Conservation (phyloP, 2,329 filamentous ascomycete species). For the Botrytis elliptica region DNA sequence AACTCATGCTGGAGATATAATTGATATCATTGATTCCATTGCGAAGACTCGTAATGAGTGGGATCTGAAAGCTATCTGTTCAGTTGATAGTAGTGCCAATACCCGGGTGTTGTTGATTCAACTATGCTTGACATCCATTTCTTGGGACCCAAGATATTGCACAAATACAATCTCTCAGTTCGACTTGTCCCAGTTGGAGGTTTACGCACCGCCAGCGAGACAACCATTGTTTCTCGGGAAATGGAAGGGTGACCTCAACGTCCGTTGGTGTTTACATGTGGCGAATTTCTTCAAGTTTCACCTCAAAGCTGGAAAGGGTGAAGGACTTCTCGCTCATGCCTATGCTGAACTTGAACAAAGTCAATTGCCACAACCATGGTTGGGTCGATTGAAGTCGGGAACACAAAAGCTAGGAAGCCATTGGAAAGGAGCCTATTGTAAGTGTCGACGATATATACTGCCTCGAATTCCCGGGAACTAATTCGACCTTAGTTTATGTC, state of each 20-base stretch:
- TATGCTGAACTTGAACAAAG: conserved; percentile 40
- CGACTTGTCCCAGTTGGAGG: conserved; percentile 46
- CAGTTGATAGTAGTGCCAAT: conserved; percentile 8
- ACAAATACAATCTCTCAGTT: conserved; percentile 38
- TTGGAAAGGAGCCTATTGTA: conserved; percentile 53
- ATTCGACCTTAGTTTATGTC: conserved; percentile 29
- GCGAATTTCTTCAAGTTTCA: conserved; percentile 55
- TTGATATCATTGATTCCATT: conserved; percentile 35
- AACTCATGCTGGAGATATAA: conserved; percentile 18
- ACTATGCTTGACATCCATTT: conserved; percentile 33
- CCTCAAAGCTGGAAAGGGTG: conserved; percentile 41
- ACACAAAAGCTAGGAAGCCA: conserved; percentile 42
- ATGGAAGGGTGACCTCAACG: conserved; percentile 43
- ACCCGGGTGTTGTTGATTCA: conserved; percentile 32
- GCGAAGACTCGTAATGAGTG: conserved; percentile 28
- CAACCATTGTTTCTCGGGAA: conserved; percentile 45
- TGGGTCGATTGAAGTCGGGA: conserved; percentile 39
- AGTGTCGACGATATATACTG: conserved; percentile 20
- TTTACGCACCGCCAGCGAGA: conserved; percentile 41
- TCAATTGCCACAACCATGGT: conserved; percentile 47
- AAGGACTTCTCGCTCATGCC: conserved; percentile 38
- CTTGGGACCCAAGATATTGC: conserved; percentile 34
- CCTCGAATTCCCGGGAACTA: not conserved
- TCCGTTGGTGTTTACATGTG: conserved; percentile 47
- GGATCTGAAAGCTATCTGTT: conserved; percentile 9